Evolutionary conservation across 805 yeast genomes (phyloP).

Genomic region (Yarrowia porcina): DNA sequence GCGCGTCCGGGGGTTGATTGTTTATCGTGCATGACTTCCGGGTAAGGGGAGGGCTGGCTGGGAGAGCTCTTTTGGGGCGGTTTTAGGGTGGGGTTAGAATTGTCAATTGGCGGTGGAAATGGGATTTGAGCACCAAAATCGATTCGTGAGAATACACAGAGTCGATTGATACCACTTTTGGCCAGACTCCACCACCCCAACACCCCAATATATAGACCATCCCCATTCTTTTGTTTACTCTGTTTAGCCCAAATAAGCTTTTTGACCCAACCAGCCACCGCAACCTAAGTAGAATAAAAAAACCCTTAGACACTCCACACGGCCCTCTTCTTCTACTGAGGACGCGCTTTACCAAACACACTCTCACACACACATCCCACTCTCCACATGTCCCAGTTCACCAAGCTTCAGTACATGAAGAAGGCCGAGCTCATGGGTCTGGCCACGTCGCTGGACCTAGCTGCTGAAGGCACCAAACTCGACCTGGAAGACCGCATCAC

Average conservation of each 20-base stretch:
- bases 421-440: conserved; percentile 42
- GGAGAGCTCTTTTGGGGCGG: neutral
- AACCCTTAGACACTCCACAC: neutral
- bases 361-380: neutral
- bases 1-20: conserved; percentile 17
- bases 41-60: neutral
- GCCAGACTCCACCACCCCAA: neutral
- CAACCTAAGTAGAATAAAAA: neutral
- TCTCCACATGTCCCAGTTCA: neutral
- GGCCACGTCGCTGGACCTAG: conserved; percentile 40
- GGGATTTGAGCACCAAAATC: too few relatives aligned
- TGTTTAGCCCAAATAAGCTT: neutral
- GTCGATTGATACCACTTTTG: neutral
- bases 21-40: conserved; percentile 12
- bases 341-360: neutral
- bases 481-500: conserved; percentile 36
- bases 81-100: neutral
- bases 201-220: neutral
- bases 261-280: conserved; percentile 14
- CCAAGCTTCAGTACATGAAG: conserved; percentile 29
- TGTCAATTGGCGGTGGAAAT: neutral
- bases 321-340: neutral
- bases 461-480: conserved; percentile 35
- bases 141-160: neutral
- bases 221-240: neutral